Evolutionary conservation across 495 filamentous ascomycete genomes (phyloP), one percentile per base, ranked within the genome.

Genomic region (Penicillium verhagenii): DNA sequence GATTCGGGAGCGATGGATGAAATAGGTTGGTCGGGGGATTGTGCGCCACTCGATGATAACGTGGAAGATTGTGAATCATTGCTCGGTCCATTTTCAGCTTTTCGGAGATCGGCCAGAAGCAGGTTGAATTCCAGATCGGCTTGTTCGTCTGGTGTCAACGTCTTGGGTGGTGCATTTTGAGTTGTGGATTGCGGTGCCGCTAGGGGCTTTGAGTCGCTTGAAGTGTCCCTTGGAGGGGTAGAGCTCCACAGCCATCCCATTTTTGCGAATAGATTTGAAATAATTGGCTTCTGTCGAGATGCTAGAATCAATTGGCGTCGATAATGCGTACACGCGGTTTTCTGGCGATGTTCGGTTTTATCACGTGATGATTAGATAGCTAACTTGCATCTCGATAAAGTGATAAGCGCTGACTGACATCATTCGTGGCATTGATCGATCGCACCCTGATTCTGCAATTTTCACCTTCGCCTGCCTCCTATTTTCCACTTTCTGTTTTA

Each of bases 61-160:
- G 29, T 37, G 18, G 47, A 39, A 4, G 16, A 21, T 21, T 50
- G 50, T 47, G 10, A 56, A 19, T 21, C 28, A 57, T 31, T 47
- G 53, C 44, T 49, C 40, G 70, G 57, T 47, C 66, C 59, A 26
- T 54, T 48, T 19, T 74, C 68, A 64, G 60, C 68, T 54, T 69
- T 63, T 50, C 72, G 63, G 54, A 89, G 67, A 51, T 76, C 74
- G 21, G 75, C 69, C 56, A 88, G 73, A 61, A 88, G 72, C 54
- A 81, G 67, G 31, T 75, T 72, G 57, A 89, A 77, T 64, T 90
- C 87, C 31, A 74, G 66, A 43, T 88, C 82, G 51, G 83, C 82
- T 65, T 79, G 65, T 63, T 84, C 78, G 55, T 88, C 82, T 40
- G 79, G 78, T 20, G 73, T 72, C 49, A 76, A 66, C 68, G 74